Evolutionary conservation across 2,329 filamentous ascomycete species (phyloP).

Genomic region (Aspergillus fischeri): DNA sequence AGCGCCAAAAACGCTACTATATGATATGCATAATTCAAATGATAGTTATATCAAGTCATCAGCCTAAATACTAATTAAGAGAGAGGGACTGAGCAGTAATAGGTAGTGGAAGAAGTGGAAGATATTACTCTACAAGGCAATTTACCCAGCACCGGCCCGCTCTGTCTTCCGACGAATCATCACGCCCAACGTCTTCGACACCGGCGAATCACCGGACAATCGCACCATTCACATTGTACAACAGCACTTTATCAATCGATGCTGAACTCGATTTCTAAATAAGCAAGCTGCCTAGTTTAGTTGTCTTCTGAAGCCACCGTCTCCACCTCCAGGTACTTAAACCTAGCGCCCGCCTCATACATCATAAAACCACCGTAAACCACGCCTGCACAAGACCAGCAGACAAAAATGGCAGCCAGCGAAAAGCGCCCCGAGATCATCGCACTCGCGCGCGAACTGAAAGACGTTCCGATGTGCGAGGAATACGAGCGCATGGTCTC

Average conservation of each 20-base stretch:
- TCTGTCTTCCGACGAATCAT: neutral
- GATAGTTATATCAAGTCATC: no score
- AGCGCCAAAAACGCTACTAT: no score
- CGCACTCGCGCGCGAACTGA: slow-evolving; percentile 23
- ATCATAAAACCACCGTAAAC: neutral
- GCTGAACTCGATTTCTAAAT: neutral
- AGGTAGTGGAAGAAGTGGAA: no score
- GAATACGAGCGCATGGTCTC: slow-evolving; percentile 35
- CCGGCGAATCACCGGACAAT: neutral
- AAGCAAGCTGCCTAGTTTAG: neutral
- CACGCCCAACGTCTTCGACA: neutral
- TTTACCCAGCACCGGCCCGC: neutral
- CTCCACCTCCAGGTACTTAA: neutral
- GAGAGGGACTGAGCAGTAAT: no score
- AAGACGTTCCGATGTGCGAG: slow-evolving; percentile 27
- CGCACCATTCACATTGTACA: neutral
- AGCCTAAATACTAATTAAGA: no score
- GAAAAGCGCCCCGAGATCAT: slow-evolving; percentile 29
- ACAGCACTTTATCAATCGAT: neutral
- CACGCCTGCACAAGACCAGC: neutral
- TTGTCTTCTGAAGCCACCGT: neutral
- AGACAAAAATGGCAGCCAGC: slow-evolving; percentile 16
- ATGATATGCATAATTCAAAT: no score
- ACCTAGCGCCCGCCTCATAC: neutral
- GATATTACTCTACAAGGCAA: neutral